These are phyloP conservation scores for Quercus agrifolia DNA, from an alignment of 306 rosid species.

Conservation along the genomic window DNA sequence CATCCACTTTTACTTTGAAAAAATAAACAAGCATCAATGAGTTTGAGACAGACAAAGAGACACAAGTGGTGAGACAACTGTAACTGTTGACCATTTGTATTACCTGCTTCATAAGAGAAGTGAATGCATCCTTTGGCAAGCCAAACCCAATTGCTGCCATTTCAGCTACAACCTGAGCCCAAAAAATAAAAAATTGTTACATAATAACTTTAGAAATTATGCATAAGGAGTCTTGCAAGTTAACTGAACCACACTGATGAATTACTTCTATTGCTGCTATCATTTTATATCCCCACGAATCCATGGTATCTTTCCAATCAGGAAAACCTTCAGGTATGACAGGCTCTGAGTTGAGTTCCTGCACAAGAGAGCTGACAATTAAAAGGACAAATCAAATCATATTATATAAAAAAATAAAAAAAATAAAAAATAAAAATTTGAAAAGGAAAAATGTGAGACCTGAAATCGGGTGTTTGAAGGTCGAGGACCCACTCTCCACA, in stretches of 20 bases:
- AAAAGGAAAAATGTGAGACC: slow-evolving; percentile 37
- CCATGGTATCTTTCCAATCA: slow-evolving; percentile 93
- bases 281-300: slow-evolving; percentile 92
- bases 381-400: slow-evolving; percentile 11
- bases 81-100: not conserved
- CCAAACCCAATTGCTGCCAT: slow-evolving; percentile 98
- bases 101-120: slow-evolving; percentile 90
- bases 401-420: not conserved
- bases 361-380: slow-evolving; percentile 6
- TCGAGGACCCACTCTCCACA: slow-evolving; percentile 94
- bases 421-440: not conserved
- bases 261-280: slow-evolving; percentile 74
- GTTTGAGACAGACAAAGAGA: not conserved
- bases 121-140: slow-evolving; percentile 86
- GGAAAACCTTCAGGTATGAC: slow-evolving; percentile 88
- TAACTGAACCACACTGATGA: not conserved
- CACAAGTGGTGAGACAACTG: not conserved
- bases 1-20: not conserved
- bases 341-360: slow-evolving; percentile 95
- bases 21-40: not conserved
- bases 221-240: not conserved
- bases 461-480: slow-evolving; percentile 71
- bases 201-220: slow-evolving; percentile 5
- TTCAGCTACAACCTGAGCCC: slow-evolving; percentile 80
- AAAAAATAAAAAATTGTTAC: slow-evolving; percentile 7